phyloP scores from a whole-genome alignment of 2,329 filamentous ascomycete species.

The Calonectria pseudoturangicola region DNA sequence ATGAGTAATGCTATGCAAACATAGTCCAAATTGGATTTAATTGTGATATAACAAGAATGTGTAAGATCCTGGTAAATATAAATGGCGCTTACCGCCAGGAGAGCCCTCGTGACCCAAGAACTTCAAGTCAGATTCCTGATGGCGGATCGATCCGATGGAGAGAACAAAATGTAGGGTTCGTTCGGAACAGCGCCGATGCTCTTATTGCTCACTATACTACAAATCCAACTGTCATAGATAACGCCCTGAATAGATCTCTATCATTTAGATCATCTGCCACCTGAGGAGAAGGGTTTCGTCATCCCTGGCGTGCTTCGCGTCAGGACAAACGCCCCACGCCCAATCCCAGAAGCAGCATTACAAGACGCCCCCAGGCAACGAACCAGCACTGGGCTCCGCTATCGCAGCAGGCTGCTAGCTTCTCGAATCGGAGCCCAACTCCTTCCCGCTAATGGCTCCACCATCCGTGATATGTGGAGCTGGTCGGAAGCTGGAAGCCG shows the following conservation, averaged over 20 bases:
- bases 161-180: background rate
- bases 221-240: too few species aligned
- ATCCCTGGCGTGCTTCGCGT: background rate
- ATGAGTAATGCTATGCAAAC: too few species aligned
- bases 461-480: slow-evolving; percentile 32
- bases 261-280: background rate
- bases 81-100: too few species aligned
- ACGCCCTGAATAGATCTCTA: background rate
- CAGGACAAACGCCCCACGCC: background rate
- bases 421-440: slow-evolving; percentile 36
- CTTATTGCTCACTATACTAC: background rate
- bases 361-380: background rate
- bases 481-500: slow-evolving; percentile 40
- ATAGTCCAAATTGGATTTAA: background rate
- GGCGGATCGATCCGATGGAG: background rate
- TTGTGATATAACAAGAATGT: too few species aligned
- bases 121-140: background rate
- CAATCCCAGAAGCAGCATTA: slow-evolving; percentile 16
- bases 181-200: background rate
- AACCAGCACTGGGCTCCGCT: slow-evolving; percentile 68
- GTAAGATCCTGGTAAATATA: too few species aligned
- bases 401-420: slow-evolving; percentile 35
- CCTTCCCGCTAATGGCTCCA: slow-evolving; percentile 27
- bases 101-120: too few species aligned
- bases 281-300: background rate